Base-by-base conservation (phyloP, 805 yeast species). In the Ogataea paraovalis region DNA sequence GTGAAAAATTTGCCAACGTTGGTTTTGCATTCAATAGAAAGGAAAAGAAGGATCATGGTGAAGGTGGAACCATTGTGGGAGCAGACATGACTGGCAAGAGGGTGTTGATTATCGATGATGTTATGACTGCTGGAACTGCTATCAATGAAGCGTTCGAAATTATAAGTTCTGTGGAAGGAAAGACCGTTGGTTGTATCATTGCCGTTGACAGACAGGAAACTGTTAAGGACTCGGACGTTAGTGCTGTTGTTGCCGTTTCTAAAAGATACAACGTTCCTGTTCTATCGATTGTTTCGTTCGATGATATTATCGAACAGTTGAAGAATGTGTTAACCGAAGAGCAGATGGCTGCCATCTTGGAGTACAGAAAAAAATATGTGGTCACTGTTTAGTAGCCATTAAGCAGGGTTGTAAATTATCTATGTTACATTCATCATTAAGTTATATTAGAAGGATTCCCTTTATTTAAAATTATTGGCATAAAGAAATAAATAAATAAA, bases 51-150 rank as follows among this genome's bases (percentile, higher is more conserved):
- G 97, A 91, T 64, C 99, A 92, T 64, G 99, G 99, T 47, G 99
- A 92, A 72, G 99, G 98, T 56, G 99, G 99, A 13, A 79, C 79
- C 48, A 87, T 92, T 58, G 98, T 94, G 38, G 99, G 99, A 33
- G 81, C 86, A 41, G 68, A 80, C 5, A 76, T 92, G 58, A 75
- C 76, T 51, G 86, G 78, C 42, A 85, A 91, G 67, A 76, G 76
- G 51, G 80, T 92, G 21, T 72, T 94, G 59, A 87, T 94, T 59
- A 89, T 92, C 52, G 99, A 94, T 67, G 99, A 92, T 61, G 97
- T 94, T 39, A 91, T 92, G 83, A 92, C 98, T 50, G 98, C 98
- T 1, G 99, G 99, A 37, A 94, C 98, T 49, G 98, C 99, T 43
- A 90, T 91, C 65, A 86, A 86, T 59, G 98, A 94, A 70, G 97